Evolutionary conservation across 257 asterid genomes (phyloP).

Genomic region (Coffea canephora): DNA sequence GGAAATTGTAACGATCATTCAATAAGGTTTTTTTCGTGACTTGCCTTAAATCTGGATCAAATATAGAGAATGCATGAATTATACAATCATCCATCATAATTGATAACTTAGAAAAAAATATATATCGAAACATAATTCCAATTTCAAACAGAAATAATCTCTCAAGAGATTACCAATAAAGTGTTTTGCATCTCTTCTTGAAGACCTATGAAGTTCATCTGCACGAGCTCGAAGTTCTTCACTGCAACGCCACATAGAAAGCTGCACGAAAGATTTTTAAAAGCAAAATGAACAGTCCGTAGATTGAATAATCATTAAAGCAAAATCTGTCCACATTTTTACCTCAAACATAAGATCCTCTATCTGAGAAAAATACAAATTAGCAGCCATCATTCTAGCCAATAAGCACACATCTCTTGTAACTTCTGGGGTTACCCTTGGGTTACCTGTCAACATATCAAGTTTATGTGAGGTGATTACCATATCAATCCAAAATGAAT

Average conservation of each 20-base stretch:
- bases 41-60: background rate
- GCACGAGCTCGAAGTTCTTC: constrained; percentile 84
- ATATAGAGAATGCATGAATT: background rate
- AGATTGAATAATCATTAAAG: background rate
- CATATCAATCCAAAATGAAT: background rate
- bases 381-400: constrained; percentile 62
- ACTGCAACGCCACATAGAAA: constrained; percentile 97
- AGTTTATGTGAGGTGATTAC: constrained; percentile 5
- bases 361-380: constrained; percentile 79
- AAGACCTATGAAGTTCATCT: constrained; percentile 60
- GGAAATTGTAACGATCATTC: background rate
- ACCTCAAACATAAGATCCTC: constrained; percentile 98
- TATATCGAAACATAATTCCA: background rate
- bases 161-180: constrained; percentile 54
- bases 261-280: constrained; percentile 39
- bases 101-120: background rate
- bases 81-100: background rate
- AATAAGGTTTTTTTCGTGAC: background rate
- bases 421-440: constrained; percentile 54
- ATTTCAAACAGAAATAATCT: background rate
- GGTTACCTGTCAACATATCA: constrained; percentile 35
- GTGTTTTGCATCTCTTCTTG: constrained; percentile 80
- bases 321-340: background rate
- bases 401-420: constrained; percentile 51
- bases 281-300: background rate